Evolutionary conservation across 192 early-diverging fungal genomes (phyloP), one percentile per base, ranked within the genome.

Genomic region (Coemansia sp.): DNA sequence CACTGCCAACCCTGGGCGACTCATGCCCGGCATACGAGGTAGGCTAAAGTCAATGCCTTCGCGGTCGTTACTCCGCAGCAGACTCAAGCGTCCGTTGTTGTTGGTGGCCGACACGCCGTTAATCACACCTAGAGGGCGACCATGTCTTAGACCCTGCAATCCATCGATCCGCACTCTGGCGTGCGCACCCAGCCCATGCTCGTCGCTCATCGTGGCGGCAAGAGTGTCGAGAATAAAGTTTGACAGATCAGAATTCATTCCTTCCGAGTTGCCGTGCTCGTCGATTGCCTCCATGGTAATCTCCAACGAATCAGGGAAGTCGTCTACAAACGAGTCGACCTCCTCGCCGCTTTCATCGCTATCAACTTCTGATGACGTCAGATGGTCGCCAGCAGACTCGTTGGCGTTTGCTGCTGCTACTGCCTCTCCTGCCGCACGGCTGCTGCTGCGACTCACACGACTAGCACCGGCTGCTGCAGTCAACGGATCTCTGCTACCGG

Each of bases 241-340:
- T 1, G 73, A 61, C 38, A 75, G 36, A 15, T 64, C 49, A 20
- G 62, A 36, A 40, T 26, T 36, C 8, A 60, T 55, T 3, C 42
- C 20, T 7, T 54, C 62, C 4, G 61, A 28, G 12, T 15, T 14
- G 23, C 64, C 68, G 1, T 61, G 18, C 20, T 36, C 71, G 44
- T 74, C 77, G 18, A 80, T 68, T 0, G 68, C 58, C 44, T 79
- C 76, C 76, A 73, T 79, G 1, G 76, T 73, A 20, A 80, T 64
- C 37, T 80, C 77, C 15, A 80, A 42, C 34, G 66, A 58, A 12
- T 58, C 59, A 0, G 71, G 65, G 50, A 71, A 64, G 46, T 61
- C 72, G 14, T 55, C 62, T 5, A 34, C 53, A 64, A 80, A 80
- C 26, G 64, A 63, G 18, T 74, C 72, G 3, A 46, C 36, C 42